Percentiles rank a stretch among this genome's conserved stretches.
Conservation (phyloP, 1,284 basidiomycete species). For the Marasmius fiardii region DNA sequence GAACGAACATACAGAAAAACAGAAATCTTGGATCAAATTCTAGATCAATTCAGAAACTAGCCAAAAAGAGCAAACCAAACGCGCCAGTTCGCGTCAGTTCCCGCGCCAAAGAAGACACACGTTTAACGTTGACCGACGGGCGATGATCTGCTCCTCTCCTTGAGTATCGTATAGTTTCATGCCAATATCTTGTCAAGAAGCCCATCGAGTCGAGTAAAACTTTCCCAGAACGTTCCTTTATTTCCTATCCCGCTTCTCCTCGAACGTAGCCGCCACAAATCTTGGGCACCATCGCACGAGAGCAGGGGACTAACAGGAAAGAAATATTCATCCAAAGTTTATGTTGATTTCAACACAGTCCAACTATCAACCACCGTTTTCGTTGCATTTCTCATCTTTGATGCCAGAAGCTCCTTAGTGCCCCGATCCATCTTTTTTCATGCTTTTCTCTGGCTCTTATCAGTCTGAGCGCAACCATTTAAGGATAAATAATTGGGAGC, state of each 20-base stretch:
- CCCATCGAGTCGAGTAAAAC: not conserved
- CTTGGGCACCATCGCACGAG: not conserved
- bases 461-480: not conserved
- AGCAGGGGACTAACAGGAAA: not conserved
- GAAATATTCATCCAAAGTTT: too few species aligned
- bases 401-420: slow-evolving; percentile 2
- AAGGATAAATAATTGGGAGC: not conserved
- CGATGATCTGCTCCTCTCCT: slow-evolving; percentile 6
- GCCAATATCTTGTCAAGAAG: slow-evolving; percentile 36
- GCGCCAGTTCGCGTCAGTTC: slow-evolving; percentile 8
- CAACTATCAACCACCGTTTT: not conserved
- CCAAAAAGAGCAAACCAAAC: slow-evolving; percentile 1
- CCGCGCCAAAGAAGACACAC: slow-evolving; percentile 22
- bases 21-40: not conserved
- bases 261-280: not conserved
- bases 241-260: not conserved
- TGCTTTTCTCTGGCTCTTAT: not conserved
- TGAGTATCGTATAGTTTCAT: slow-evolving; percentile 15
- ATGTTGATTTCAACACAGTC: not conserved
- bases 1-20: slow-evolving; percentile 2
- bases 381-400: not conserved
- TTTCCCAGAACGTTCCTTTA: not conserved
- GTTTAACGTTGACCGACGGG: slow-evolving; percentile 40
- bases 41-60: slow-evolving; percentile 1
- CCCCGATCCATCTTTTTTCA: not conserved